Percentiles rank a stretch among this genome's conserved stretches.
Evolutionary conservation across 306 rosid species (phyloP).

Genomic region (Pterocarpus santalinus): DNA sequence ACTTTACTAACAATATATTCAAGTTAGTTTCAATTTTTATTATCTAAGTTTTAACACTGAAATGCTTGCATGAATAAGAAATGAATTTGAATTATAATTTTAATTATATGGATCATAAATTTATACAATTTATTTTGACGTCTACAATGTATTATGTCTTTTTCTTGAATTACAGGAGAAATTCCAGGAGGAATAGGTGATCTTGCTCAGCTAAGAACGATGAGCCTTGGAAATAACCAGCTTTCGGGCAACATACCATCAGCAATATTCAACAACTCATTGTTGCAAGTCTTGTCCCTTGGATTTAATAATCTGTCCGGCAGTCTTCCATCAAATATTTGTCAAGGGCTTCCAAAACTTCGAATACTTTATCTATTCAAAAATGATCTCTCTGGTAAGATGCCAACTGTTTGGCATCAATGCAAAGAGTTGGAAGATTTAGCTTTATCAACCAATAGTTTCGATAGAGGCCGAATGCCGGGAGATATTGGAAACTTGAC

Average conservation of each 20-base stretch:
- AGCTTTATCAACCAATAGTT: background rate
- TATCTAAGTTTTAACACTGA: too few relatives aligned
- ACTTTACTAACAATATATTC: too few relatives aligned
- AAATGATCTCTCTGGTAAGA: constrained; percentile 22
- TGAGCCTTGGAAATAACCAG: background rate
- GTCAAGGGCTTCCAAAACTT: constrained; percentile 35
- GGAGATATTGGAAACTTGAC: constrained; percentile 23
- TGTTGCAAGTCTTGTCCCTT: background rate
- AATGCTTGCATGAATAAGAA: too few relatives aligned
- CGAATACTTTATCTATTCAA: background rate
- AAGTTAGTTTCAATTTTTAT: too few relatives aligned
- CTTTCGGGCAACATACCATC: constrained; percentile 22
- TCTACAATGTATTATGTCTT: too few relatives aligned
- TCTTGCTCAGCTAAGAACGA: background rate
- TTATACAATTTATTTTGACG: too few relatives aligned
- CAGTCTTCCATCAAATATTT: constrained; percentile 38
- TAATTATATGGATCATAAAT: too few relatives aligned
- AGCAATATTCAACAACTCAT: background rate
- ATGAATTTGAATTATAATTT: too few relatives aligned
- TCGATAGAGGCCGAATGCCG: constrained; percentile 23
- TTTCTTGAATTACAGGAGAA: constrained; percentile 32
- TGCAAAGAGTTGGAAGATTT: constrained; percentile 23
- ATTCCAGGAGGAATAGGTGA: constrained; percentile 35
- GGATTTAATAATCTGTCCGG: constrained; percentile 11
- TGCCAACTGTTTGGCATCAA: constrained; percentile 32